These are phyloP conservation scores for Yamadazyma phyllophila DNA, from an alignment of 805 yeast species.

Conservation along the genomic window DNA sequence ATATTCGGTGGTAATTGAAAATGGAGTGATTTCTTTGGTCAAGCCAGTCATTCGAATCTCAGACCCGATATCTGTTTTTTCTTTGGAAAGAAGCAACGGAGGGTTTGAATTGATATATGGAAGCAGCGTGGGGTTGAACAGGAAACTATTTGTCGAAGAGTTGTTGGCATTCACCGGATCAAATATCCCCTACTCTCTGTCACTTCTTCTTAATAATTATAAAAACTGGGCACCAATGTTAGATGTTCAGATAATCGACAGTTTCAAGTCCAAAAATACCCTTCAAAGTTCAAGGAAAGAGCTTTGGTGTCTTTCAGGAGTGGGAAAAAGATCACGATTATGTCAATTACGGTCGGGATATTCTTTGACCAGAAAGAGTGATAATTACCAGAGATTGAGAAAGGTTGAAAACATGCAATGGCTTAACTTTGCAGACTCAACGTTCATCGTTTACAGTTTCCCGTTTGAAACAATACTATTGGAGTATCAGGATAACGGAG, in stretches of 20 bases:
- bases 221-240: slow-evolving; percentile 49
- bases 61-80: slow-evolving; percentile 34
- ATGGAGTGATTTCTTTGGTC: slow-evolving; percentile 16
- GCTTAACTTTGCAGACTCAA: slow-evolving; percentile 17
- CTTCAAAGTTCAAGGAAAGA: slow-evolving; percentile 30
- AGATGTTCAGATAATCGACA: slow-evolving; percentile 38
- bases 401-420: slow-evolving; percentile 24
- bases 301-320: slow-evolving; percentile 42
- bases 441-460: slow-evolving; percentile 34
- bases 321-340: slow-evolving; percentile 31
- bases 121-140: slow-evolving; percentile 40
- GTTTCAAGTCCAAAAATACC: slow-evolving; percentile 19
- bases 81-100: slow-evolving; percentile 22
- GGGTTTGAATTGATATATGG: slow-evolving; percentile 33
- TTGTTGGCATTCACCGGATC: slow-evolving; percentile 17
- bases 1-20: slow-evolving; percentile 26
- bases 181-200: slow-evolving; percentile 20
- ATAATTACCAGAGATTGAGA: slow-evolving; percentile 28
- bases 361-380: slow-evolving; percentile 22
- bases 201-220: slow-evolving; percentile 27
- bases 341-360: slow-evolving; percentile 35
- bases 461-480: slow-evolving; percentile 38
- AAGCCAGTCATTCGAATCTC: slow-evolving; percentile 35
- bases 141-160: slow-evolving; percentile 29
- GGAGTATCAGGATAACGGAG: slow-evolving; percentile 22